These are phyloP conservation scores for Moniliophthora roreri DNA, from an alignment of 1,284 basidiomycete genomes.

Conservation along the genomic window DNA sequence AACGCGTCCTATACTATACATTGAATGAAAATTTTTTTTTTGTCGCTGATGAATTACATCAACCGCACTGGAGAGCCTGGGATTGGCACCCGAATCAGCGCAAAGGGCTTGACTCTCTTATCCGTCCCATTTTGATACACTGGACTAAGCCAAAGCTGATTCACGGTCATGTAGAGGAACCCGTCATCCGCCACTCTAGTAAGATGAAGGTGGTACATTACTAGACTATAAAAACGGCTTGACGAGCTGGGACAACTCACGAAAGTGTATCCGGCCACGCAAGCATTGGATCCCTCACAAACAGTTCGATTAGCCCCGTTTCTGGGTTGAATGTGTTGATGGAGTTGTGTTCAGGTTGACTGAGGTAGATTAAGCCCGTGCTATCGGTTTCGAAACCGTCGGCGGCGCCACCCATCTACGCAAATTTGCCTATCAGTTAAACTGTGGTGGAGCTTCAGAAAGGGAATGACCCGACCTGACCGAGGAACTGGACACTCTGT, in stretches of 20 bases:
- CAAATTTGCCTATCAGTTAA: not conserved
- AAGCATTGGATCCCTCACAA: conserved; percentile 27
- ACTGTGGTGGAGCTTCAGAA: not conserved
- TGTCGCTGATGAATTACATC: not conserved
- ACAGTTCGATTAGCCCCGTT: conserved; percentile 24
- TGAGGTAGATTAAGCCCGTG: conserved; percentile 26
- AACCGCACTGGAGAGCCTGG: not conserved
- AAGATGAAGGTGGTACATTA: not conserved
- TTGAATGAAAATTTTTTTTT: not conserved
- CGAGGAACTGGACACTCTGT: conserved; percentile 21
- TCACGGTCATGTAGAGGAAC: conserved; percentile 18
- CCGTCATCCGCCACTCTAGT: conserved; percentile 21
- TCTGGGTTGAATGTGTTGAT: conserved; percentile 26
- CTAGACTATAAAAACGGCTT: not conserved
- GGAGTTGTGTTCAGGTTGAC: conserved; percentile 26
- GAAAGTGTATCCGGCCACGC: conserved; percentile 24
- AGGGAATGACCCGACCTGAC: conserved; percentile 14
- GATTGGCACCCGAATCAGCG: conserved; percentile 13
- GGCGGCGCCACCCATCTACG: conserved; percentile 21
- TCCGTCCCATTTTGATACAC: conserved; percentile 21
- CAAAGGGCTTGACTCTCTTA: conserved; percentile 20
- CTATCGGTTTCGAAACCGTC: conserved; percentile 28
- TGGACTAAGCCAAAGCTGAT: conserved; percentile 20
- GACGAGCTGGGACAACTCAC: conserved; percentile 6
- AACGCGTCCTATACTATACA: too few relatives aligned